Evolutionary conservation across 2,329 filamentous ascomycete species (phyloP).

Genomic region (Fusarium pininemorale): DNA sequence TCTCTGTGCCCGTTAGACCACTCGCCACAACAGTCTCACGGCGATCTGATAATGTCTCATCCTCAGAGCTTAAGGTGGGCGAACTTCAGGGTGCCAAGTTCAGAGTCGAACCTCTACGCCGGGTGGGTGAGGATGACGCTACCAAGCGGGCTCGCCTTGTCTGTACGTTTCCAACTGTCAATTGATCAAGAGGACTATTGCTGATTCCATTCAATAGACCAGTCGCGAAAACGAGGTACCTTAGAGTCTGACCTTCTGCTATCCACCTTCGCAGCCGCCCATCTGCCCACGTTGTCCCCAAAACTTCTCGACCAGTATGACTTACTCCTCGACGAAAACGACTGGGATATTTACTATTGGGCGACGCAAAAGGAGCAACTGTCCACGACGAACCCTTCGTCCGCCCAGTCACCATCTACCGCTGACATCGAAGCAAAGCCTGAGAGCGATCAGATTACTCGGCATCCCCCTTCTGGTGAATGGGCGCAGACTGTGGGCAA

Average conservation of each 20-base stretch:
- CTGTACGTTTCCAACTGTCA: slow-evolving; percentile 55
- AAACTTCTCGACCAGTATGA: slow-evolving; percentile 86
- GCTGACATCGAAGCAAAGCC: slow-evolving; percentile 28
- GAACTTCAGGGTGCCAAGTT: slow-evolving; percentile 89
- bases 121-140: slow-evolving; percentile 81
- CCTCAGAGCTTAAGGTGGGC: slow-evolving; percentile 76
- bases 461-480: slow-evolving; percentile 68
- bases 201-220: slow-evolving; percentile 62
- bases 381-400: slow-evolving; percentile 52
- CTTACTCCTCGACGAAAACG: slow-evolving; percentile 95
- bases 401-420: slow-evolving; percentile 31
- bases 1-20: slow-evolving; percentile 29
- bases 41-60: slow-evolving; percentile 27
- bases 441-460: slow-evolving; percentile 46
- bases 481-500: slow-evolving; percentile 97
- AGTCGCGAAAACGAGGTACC: slow-evolving; percentile 94
- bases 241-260: slow-evolving; percentile 96
- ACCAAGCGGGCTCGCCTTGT: slow-evolving; percentile 90
- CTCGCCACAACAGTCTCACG: slow-evolving; percentile 35
- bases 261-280: slow-evolving; percentile 88
- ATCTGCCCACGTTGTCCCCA: slow-evolving; percentile 78
- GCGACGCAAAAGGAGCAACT: slow-evolving; percentile 79
- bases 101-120: slow-evolving; percentile 87
- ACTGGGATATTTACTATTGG: slow-evolving; percentile 99
- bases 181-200: background rate